These are phyloP conservation scores for Syncephalastrum racemosum DNA, from an alignment of 371 early-diverging fungal species.

Conservation along the genomic window DNA sequence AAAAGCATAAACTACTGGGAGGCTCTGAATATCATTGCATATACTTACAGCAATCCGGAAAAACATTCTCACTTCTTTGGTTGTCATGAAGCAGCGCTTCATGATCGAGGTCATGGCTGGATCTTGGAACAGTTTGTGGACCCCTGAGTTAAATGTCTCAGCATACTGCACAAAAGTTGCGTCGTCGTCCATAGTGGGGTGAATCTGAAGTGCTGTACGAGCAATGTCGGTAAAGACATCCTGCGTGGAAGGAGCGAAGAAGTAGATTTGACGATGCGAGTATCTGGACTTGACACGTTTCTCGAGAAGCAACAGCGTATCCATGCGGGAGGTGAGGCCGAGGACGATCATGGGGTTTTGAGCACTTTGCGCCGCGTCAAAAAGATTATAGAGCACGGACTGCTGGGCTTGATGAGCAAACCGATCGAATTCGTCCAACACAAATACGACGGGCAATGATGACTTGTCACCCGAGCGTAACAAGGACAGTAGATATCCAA, in stretches of 20 bases:
- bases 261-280: slow-evolving; percentile 82
- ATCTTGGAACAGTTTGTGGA: slow-evolving; percentile 52
- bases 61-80: slow-evolving; percentile 61
- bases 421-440: slow-evolving; percentile 89
- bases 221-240: slow-evolving; percentile 61
- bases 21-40: not conserved
- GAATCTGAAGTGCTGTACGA: slow-evolving; percentile 42
- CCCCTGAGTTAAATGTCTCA: slow-evolving; percentile 31
- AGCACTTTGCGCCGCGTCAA: slow-evolving; percentile 86
- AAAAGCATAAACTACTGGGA: not conserved
- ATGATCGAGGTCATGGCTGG: slow-evolving; percentile 45
- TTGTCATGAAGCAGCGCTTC: slow-evolving; percentile 59
- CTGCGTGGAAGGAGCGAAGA: slow-evolving; percentile 58
- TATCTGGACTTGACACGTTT: slow-evolving; percentile 95
- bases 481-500: slow-evolving; percentile 61
- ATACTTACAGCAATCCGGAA: slow-evolving; percentile 61
- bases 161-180: slow-evolving; percentile 14
- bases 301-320: slow-evolving; percentile 82
- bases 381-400: slow-evolving; percentile 87
- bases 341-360: slow-evolving; percentile 85
- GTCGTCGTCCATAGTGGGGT: slow-evolving; percentile 8
- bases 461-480: slow-evolving; percentile 59
- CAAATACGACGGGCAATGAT: slow-evolving; percentile 74
- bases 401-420: slow-evolving; percentile 91
- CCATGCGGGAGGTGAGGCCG: slow-evolving; percentile 81